Percentiles rank a stretch among this genome's conserved stretches.
Conservation (phyloP, 768 basidiomycete species). For the Tylopilus balloui region DNA sequence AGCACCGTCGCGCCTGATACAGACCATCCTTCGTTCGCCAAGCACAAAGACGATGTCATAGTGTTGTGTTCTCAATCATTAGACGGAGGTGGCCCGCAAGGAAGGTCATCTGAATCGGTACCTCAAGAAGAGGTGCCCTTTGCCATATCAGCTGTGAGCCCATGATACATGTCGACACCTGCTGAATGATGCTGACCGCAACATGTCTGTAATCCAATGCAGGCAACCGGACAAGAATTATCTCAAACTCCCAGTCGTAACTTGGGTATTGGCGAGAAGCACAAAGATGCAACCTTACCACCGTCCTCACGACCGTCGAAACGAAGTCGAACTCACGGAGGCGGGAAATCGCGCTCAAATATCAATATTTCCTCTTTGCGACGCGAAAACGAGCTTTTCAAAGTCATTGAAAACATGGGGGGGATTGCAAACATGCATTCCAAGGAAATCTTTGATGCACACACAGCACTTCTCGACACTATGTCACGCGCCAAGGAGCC, state of each 20-base stretch:
- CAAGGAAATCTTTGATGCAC: slow-evolving; percentile 67
- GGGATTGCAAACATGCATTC: slow-evolving; percentile 64
- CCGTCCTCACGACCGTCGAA: slow-evolving; percentile 19
- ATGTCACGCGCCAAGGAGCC: slow-evolving; percentile 59
- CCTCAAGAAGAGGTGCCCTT: background rate
- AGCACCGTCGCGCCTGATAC: background rate
- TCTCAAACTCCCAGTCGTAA: background rate
- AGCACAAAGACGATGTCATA: background rate
- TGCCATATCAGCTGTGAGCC: slow-evolving; percentile 2
- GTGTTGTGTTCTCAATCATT: background rate
- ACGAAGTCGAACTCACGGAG: slow-evolving; percentile 14
- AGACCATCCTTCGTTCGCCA: background rate
- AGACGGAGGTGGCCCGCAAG: background rate
- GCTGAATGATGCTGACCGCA: background rate
- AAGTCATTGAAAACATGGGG: slow-evolving; percentile 58
- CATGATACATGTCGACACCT: background rate
- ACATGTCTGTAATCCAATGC: background rate
- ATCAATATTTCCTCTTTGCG: slow-evolving; percentile 74
- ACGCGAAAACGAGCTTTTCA: slow-evolving; percentile 75
- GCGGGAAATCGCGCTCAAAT: slow-evolving; percentile 29
- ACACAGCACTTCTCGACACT: slow-evolving; percentile 55
- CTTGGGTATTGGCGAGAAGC: slow-evolving; percentile 11
- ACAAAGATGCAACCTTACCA: slow-evolving; percentile 5
- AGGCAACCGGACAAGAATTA: background rate
- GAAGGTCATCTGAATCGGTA: background rate